Base-by-base conservation (phyloP, 1,284 basidiomycete species). In the Malassezia japonica region DNA sequence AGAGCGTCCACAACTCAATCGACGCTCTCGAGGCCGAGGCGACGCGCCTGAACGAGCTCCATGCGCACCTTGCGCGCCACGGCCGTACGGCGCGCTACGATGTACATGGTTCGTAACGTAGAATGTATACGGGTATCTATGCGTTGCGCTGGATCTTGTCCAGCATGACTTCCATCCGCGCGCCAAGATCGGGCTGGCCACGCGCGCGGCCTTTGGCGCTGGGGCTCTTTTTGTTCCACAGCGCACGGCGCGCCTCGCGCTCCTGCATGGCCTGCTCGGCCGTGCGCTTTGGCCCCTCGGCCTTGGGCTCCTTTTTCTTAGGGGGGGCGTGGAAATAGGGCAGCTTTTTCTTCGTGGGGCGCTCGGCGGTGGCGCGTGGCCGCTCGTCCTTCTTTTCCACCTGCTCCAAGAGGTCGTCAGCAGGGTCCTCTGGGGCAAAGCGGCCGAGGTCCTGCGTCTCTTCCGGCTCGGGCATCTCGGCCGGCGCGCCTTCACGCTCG, bases 401-500 rank as follows among this genome's bases (percentile, higher is more conserved):
- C 2, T 20, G 23, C 31, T 40, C 38, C 7, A 40, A 13, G 16
- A 40, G 28, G 38, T 40, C 38, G 12, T 40, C 7, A 7, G 33
- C 43, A 7, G 32, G 23, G 25, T 18, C 27, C 39, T 67, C 64
- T 1, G 62, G 59, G 9, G 64, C 65, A 43, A 67, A 70, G 20
- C 33, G 43, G 12, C 46, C 53, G 16, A 40, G 34, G 2, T 50
- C 40, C 33, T 57, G 46, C 12, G 34, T 23, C 28, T 39, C 36
- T 1, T 41, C 27, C 6, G 31, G 21, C 4, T 23, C 31, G 3
- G 36, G 27, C 27, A 12, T 12, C 6, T 33, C 35, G 16, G 21
- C 4, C 7, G 32, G 32, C 6, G 75, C 70, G 10, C 75, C 75
- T 60, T 78, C 76, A 25, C 67, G 59, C 52, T 75, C 73, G 16